Evolutionary conservation across 176 grass and related monocot species (phyloP).

Genomic region (Saccharum spontaneum): DNA sequence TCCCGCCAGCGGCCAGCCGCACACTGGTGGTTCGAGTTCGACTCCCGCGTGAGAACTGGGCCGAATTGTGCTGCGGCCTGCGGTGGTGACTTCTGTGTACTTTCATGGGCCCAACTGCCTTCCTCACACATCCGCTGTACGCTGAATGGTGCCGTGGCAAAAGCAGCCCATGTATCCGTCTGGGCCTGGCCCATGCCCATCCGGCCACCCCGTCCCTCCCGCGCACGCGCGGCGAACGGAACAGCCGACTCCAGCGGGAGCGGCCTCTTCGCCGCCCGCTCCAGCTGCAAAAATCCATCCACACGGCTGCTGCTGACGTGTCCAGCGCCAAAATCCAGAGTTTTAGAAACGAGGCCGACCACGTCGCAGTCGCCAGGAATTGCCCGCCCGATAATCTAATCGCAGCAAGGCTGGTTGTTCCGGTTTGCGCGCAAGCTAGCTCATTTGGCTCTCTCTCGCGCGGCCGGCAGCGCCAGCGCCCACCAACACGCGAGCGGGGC

Average conservation of each 20-base stretch:
- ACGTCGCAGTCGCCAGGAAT: conserved; percentile 27
- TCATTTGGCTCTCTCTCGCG: not conserved
- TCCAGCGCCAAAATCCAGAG: not conserved
- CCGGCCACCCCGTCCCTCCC: not conserved
- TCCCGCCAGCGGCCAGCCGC: not conserved
- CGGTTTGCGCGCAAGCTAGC: not conserved
- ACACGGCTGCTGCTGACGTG: not conserved
- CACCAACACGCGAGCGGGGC: not conserved
- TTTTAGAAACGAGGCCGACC: not conserved
- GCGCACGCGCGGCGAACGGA: not conserved
- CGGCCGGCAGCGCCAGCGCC: conserved; percentile 34
- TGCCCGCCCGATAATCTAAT: conserved; percentile 36
- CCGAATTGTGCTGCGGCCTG: not conserved
- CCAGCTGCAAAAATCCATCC: not conserved
- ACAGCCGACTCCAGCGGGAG: not conserved
- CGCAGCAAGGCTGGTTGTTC: not conserved
- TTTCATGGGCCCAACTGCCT: not conserved
- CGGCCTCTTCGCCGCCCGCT: not conserved
- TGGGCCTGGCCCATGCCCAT: not conserved
- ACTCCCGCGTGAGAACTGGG: not conserved
- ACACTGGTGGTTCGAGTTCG: too few relatives aligned
- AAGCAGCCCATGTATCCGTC: not conserved
- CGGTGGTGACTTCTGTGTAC: not conserved
- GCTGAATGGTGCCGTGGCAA: not conserved
- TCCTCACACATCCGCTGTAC: too few relatives aligned